Percentiles rank a stretch among this genome's conserved stretches.
Evolutionary conservation across 768 basidiomycete genomes (phyloP).

Genomic region (Termitomyces sp.): DNA sequence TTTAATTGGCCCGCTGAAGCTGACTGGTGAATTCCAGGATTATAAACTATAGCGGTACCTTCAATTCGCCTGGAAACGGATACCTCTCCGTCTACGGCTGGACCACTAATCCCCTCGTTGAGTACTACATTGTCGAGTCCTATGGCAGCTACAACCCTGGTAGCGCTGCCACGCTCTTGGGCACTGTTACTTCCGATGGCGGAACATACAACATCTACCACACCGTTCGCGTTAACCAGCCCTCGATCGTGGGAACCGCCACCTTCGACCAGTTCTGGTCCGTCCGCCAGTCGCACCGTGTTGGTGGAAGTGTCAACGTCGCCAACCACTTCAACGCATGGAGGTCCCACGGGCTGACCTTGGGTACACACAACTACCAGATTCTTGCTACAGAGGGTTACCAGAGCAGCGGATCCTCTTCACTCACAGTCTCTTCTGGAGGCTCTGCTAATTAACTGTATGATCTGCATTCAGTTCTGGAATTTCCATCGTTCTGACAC

Average conservation of each 20-base stretch:
- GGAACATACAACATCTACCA: conserved; percentile 39
- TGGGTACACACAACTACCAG: conserved; percentile 42
- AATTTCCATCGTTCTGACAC: background rate
- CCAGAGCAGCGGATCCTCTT: conserved; percentile 31
- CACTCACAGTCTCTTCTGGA: conserved; percentile 10
- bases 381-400: conserved; percentile 46
- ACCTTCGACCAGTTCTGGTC: conserved; percentile 48
- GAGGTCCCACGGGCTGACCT: conserved; percentile 31
- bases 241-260: conserved; percentile 38
- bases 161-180: conserved; percentile 26
- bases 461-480: background rate
- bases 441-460: background rate
- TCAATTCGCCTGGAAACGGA: conserved; percentile 34
- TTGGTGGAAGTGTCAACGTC: conserved; percentile 31
- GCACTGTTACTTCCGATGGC: conserved; percentile 39
- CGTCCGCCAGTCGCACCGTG: conserved; percentile 33
- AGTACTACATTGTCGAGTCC: conserved; percentile 44
- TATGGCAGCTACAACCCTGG: conserved; percentile 39
- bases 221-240: conserved; percentile 33
- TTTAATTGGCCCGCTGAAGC: background rate
- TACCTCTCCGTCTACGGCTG: conserved; percentile 46
- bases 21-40: conserved; percentile 17
- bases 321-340: conserved; percentile 43
- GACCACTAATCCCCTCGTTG: conserved; percentile 42
- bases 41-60: conserved; percentile 34